Base-by-base conservation (phyloP, 192 early-diverging fungal species). In the Linnemannia exigua region DNA sequence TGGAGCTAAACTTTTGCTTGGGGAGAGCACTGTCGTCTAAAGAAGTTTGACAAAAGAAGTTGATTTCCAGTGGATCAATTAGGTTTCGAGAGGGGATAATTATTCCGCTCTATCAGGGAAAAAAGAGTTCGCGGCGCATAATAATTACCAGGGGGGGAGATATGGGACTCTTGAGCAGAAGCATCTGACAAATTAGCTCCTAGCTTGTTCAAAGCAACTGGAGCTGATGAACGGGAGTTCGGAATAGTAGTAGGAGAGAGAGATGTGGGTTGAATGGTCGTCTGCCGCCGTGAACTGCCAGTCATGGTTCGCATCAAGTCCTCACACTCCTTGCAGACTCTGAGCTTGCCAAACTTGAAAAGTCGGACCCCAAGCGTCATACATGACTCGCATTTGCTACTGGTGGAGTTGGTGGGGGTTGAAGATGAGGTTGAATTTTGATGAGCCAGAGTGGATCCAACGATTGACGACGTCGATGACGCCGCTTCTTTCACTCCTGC, bases 361-460 rank as follows among this genome's bases (percentile, higher is more conserved):
- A 82, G 44, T 14, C 54, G 67, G 0, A 51, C 20, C 0, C 17
- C 61, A 4, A 11, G 19, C 3, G 22, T 28, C 58, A 51, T 37
- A 17, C 81, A 82, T 20, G 81, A 82, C 46, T 82, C 81, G n/a
- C 81, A 82, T 2, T 47, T 25, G 12, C 11, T 61, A 41, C 2
- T 28, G 4, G 14, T 58, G 1, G 78, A 67, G 11, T 11, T 37
- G 12, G 41, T 54, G 19, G 68, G 20, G 37, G 31, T 11, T 25
- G 28, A 58, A 17, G 28, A 3, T 37, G 11, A 19, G 9, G 28
- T 17, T 5, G 37, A 5, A 28, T 51, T 48, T 51, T 54, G 22
- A 1, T 74, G 51, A 48, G 47, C 51, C 46, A 16, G 9, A 25
- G 7, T 48, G 28, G 25, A 19, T 31, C 25, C 46, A 33, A 14